Base-by-base conservation (phyloP, 2,329 filamentous ascomycete genomes). In the Sporothrix brunneoviolacea region DNA sequence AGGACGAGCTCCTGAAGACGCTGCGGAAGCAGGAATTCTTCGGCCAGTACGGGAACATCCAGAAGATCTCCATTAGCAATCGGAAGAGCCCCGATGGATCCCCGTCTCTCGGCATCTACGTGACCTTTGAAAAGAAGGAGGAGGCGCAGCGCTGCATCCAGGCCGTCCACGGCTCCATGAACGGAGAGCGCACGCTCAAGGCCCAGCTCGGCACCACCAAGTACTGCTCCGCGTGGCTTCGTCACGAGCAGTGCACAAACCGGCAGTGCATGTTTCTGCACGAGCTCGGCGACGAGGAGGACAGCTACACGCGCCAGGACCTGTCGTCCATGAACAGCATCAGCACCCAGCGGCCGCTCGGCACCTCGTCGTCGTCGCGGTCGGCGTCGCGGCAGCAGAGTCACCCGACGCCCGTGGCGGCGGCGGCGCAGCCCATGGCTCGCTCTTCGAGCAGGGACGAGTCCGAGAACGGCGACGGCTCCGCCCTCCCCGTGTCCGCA, bases 11-110 rank as follows among this genome's bases (percentile, higher is more conserved):
- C 3, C 77, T 97, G 41, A 88, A 91, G 67, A 96, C 91, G 0
- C 73, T 98, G 41, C 84, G 94, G 51, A 91, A 91, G 55, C 82
- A 83, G 43, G 87, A 96, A 62, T 98, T 96, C 65, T 98, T 98
- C 62, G 93, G 93, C 6, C 93, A 98, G 67, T 98, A 98, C 65
- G 93, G 93, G 60, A 93, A 91, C 64, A 98, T 98, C 59, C 86
- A 95, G 64, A 98, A 98, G 68, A 97, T 98, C 51, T 95, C 95
- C 49, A 95, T 98, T 58, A 97, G 91, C 74, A 96, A 95, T 67
- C 82, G 90, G 36, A 95, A 95, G 67, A 88, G 77, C 54, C 77
- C 80, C 28, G 80, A 84, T 61, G 79, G 79, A 27, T 87, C 89
- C 58, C 87, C 93, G 60, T 94, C 91, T 0, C 84, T 98, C 5